Percentiles rank a stretch among this genome's conserved stretches.
Evolutionary conservation across 306 rosid genomes (phyloP).

Genomic region (Trifolium subterraneum): DNA sequence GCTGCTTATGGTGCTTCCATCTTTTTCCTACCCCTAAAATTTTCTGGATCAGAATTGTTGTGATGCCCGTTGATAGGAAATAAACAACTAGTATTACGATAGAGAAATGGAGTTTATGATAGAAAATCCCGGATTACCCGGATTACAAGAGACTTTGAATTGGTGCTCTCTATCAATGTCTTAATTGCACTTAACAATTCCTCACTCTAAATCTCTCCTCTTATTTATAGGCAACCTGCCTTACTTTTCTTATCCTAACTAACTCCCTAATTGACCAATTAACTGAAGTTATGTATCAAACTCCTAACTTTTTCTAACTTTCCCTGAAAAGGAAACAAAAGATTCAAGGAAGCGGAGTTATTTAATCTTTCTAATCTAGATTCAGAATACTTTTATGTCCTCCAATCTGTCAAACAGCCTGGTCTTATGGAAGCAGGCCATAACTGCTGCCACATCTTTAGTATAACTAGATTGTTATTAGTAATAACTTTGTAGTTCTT

Average conservation of each 20-base stretch:
- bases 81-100: no score
- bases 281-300: background rate
- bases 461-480: conserved; percentile 15
- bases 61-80: no score
- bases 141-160: no score
- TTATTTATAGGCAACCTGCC: background rate
- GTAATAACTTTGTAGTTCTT: background rate
- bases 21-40: no score
- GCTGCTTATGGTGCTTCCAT: no score
- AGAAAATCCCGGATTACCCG: no score
- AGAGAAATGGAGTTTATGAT: no score
- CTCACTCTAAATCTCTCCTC: background rate
- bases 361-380: background rate
- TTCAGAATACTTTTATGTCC: conserved; percentile 8
- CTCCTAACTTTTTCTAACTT: background rate
- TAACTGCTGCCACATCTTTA: background rate
- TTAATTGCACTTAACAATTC: background rate
- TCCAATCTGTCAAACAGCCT: background rate
- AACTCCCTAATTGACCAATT: background rate
- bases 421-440: background rate
- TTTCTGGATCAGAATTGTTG: no score
- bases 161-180: background rate
- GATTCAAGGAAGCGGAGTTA: no score
- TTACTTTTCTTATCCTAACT: background rate
- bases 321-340: no score